Evolutionary conservation across 2,329 filamentous ascomycete species (phyloP), one percentile per base, ranked within the genome.

Genomic region (Cladophialophora chaetospira): DNA sequence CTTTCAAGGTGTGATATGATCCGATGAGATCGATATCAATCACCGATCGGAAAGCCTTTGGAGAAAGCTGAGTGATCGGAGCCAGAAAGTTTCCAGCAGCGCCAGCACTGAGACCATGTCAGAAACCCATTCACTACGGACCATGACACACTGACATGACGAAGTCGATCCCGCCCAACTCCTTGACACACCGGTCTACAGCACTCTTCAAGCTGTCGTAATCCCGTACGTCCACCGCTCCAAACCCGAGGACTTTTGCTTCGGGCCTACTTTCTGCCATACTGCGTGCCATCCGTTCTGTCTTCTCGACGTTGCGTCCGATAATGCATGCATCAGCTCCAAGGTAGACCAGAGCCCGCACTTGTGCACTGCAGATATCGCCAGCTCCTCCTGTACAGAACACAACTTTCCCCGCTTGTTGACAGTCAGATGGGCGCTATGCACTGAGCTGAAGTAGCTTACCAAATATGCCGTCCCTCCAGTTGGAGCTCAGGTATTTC

Each of bases 371-470:
- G 78, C 94, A 97, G 69, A 99, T 97, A 26, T 88, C 88, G 53
- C 94, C 93, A 3, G 91, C 91, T 51, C 94, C 94, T 55, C 94
- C 94, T 3, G 94, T 99, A 68, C 95, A 95, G 75, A 97, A 96
- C 65, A 93, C 84, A 42, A 97, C 92, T 69, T 94, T 93, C n/a
- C n/a, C n/a, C n/a, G n/a, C n/a, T n/a, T n/a, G n/a, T n/a, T n/a
- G n/a, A n/a, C n/a, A n/a, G n/a, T n/a, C n/a, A n/a, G n/a, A n/a
- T n/a, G n/a, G n/a, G n/a, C n/a, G n/a, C n/a, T n/a, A n/a, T n/a
- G n/a, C n/a, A n/a, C n/a, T n/a, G n/a, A n/a, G n/a, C n/a, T n/a
- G n/a, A n/a, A n/a, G n/a, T n/a, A n/a, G n/a, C n/a, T n/a, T n/a
- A n/a, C n/a, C n/a, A n/a, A n/a, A n/a, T n/a, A n/a, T n/a, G n/a